Conservation (phyloP, 352 stramenopile species). For the Phytophthora pistaciae region DNA sequence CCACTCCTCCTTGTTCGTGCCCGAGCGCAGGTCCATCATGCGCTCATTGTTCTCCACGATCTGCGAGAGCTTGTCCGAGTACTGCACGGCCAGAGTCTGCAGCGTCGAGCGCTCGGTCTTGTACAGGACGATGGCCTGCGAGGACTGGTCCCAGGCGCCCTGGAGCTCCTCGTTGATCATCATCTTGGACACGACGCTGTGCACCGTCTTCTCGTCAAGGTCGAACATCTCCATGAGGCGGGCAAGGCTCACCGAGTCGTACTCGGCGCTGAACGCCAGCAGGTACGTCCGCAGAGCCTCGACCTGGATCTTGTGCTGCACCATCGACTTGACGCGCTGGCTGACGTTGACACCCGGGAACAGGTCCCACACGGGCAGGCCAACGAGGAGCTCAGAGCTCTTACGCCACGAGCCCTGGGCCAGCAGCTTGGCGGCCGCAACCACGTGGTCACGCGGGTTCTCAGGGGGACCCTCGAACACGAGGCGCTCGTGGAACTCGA, state of each 20-base stretch:
- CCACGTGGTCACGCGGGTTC: slow-evolving; percentile 98
- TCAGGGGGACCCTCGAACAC: slow-evolving; percentile 98
- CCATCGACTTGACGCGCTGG: slow-evolving; percentile 91
- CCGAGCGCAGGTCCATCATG: slow-evolving; percentile 87
- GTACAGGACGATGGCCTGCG: slow-evolving; percentile 96
- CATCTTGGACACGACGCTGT: slow-evolving; percentile 99
- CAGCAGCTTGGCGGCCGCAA: slow-evolving; percentile 95
- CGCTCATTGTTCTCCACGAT: slow-evolving; percentile 93
- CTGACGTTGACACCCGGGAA: slow-evolving; percentile 90
- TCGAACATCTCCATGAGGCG: slow-evolving; percentile 98
- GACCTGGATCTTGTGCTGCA: slow-evolving; percentile 96
- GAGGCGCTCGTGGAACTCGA: slow-evolving; percentile 91
- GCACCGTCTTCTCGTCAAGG: slow-evolving; percentile 95
- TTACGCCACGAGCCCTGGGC: slow-evolving; percentile 97
- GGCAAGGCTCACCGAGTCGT: slow-evolving; percentile 95
- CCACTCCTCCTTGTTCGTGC: slow-evolving; percentile 75
- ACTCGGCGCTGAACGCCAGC: slow-evolving; percentile 96
- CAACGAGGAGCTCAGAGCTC: slow-evolving; percentile 87
- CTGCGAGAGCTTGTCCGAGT: slow-evolving; percentile 94
- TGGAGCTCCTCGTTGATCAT: slow-evolving; percentile 99
- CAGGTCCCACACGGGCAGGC: slow-evolving; percentile 96
- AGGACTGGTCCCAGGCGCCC: slow-evolving; percentile 98
- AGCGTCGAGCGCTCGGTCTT: slow-evolving; percentile 95
- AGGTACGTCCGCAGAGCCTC: slow-evolving; percentile 97
- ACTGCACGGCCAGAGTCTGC: slow-evolving; percentile 96